phyloP scores from a whole-genome alignment of 202 grass and related monocot genomes.

The Saccharum hybrid region DNA sequence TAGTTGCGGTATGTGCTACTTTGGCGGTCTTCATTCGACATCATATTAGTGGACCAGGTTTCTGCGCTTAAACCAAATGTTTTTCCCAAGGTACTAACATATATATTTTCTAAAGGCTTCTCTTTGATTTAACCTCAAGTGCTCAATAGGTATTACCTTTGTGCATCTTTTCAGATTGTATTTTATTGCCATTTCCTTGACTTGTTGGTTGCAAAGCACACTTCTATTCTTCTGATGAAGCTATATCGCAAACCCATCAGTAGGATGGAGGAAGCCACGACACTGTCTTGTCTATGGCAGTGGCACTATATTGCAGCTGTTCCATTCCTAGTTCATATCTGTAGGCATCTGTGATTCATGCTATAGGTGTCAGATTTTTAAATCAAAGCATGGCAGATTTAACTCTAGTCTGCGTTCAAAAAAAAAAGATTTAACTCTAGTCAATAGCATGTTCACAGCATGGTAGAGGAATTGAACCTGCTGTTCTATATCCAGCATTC shows the following conservation, averaged over 20 bases:
- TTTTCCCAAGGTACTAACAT: too few species aligned
- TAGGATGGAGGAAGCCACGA: conserved; percentile 37
- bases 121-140: not conserved
- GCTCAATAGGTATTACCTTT: not conserved
- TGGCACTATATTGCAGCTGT: not conserved
- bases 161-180: conserved; percentile 42
- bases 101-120: not conserved
- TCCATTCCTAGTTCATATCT: not conserved
- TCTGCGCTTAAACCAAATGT: not conserved
- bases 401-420: not conserved
- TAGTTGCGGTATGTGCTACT: conserved; percentile 43
- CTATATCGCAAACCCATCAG: conserved; percentile 49
- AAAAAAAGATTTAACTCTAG: not conserved
- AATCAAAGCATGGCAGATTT: conserved; percentile 23
- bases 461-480: not conserved
- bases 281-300: conserved; percentile 30
- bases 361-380: not conserved
- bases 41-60: not conserved
- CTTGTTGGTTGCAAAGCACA: conserved; percentile 57
- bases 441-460: not conserved
- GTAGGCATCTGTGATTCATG: not conserved
- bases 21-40: not conserved
- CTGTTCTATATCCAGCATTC: not conserved
- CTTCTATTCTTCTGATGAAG: conserved; percentile 50
- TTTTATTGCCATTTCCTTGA: conserved; percentile 67